These are phyloP conservation scores for Cladosporium sp. DNA, from an alignment of 2,329 filamentous ascomycete species.

Conservation along the genomic window DNA sequence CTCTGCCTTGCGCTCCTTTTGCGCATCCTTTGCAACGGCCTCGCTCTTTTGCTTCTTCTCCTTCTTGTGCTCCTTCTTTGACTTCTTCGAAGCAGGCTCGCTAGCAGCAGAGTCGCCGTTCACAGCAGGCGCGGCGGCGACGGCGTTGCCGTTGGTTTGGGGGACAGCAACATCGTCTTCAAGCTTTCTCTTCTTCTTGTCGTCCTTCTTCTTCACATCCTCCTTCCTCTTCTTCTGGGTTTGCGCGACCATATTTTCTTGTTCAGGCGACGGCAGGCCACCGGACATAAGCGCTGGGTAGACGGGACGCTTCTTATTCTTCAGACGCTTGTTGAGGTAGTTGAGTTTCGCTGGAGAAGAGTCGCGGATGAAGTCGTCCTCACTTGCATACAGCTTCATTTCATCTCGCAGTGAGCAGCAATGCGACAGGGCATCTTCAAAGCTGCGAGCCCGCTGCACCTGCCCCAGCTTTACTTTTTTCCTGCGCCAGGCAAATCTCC, in stretches of 20 bases:
- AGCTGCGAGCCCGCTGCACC: constrained; percentile 4
- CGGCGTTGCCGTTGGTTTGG: neutral
- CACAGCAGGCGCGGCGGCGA: constrained; percentile 10
- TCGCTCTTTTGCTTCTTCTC: constrained; percentile 29
- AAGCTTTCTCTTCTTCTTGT: constrained; percentile 23
- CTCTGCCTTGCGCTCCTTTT: constrained; percentile 24
- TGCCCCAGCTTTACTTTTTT: constrained; percentile 16
- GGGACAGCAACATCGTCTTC: constrained; percentile 16
- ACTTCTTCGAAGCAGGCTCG: constrained; percentile 20
- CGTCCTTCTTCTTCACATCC: constrained; percentile 20
- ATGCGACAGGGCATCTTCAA: constrained; percentile 19
- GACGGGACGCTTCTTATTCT: constrained; percentile 17
- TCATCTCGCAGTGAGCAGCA: constrained; percentile 12
- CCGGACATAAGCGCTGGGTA: constrained; percentile 38
- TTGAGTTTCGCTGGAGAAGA: constrained; percentile 7
- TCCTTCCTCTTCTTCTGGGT: constrained; percentile 25
- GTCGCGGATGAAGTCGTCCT: constrained; percentile 19
- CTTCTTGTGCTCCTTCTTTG: constrained; percentile 38
- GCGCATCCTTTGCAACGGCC: constrained; percentile 13
- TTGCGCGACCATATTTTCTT: constrained; percentile 24
- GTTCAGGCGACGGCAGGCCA: constrained; percentile 32
- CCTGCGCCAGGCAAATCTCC: neutral
- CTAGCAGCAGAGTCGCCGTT: constrained; percentile 15
- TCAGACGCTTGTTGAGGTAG: constrained; percentile 18
- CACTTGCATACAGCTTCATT: constrained; percentile 19